Conservation (phyloP, 2,329 filamentous ascomycete species). For the Fusarium gaditjirri region DNA sequence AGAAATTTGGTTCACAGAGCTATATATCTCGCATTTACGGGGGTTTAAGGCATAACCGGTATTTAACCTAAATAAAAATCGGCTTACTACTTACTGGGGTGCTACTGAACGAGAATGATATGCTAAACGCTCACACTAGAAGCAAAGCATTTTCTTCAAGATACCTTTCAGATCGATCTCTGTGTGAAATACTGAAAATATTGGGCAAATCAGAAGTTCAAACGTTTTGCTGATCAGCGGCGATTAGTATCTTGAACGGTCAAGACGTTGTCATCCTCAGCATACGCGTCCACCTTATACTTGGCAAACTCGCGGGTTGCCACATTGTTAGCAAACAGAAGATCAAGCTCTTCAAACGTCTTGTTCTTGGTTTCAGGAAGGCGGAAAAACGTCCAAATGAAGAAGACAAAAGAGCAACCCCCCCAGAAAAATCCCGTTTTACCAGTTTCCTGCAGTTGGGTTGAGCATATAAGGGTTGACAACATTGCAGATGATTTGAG, state of each 20-base stretch:
- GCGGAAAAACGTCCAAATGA: constrained; percentile 62
- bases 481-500: constrained; percentile 41
- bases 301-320: constrained; percentile 53
- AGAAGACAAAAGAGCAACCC: constrained; percentile 44
- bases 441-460: constrained; percentile 43
- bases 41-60: background rate
- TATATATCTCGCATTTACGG: background rate
- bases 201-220: background rate
- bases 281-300: constrained; percentile 48
- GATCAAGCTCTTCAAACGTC: constrained; percentile 64
- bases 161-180: background rate
- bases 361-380: constrained; percentile 58
- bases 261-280: constrained; percentile 8
- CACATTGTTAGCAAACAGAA: constrained; percentile 59
- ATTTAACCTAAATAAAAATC: background rate
- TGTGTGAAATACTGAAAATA: background rate
- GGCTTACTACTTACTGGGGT: background rate
- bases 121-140: background rate
- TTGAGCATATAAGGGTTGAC: constrained; percentile 45
- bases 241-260: background rate
- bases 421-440: constrained; percentile 56
- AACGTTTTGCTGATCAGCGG: background rate
- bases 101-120: background rate
- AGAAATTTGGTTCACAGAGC: background rate
- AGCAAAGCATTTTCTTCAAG: background rate